These are phyloP conservation scores for Scenedesmus sp. DNA, from an alignment of 163 green algal species.

Conservation along the genomic window DNA sequence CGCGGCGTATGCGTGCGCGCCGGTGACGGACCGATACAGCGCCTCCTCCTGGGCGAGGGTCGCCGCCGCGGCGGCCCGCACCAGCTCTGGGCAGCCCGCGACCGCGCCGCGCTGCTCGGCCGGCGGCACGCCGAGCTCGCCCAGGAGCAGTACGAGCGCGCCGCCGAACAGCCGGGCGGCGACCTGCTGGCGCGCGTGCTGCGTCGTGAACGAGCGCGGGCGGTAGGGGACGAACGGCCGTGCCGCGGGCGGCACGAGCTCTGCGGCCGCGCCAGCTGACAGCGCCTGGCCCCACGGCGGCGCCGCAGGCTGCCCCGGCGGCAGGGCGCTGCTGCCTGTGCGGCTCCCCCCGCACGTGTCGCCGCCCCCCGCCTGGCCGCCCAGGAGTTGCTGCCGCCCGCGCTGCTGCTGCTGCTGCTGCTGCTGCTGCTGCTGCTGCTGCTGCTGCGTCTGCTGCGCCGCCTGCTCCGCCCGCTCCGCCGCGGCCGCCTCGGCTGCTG, in stretches of 20 bases:
- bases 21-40: conserved; percentile 19
- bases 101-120: not conserved
- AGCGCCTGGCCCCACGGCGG: not conserved
- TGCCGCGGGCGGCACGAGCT: not conserved
- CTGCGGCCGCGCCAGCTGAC: not conserved
- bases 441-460: not conserved
- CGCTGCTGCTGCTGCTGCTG: conserved; percentile 1
- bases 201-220: conserved; percentile 13
- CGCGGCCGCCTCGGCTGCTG: not conserved
- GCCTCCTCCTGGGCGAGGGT: conserved; percentile 11
- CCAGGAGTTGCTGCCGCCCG: conserved; percentile 3
- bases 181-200: conserved; percentile 27
- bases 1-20: conserved; percentile 16
- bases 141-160: conserved; percentile 9
- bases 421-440: conserved; percentile 9
- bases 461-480: not conserved
- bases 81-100: not conserved
- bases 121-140: conserved; percentile 14
- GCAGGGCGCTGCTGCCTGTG: not conserved
- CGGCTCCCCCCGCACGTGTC: not conserved
- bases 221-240: conserved; percentile 20
- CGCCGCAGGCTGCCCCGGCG: not conserved
- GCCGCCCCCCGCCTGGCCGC: not conserved
- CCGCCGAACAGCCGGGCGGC: conserved; percentile 8
- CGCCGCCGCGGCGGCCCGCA: conserved; percentile 13